A percentile compares a stretch with the other conserved stretches of the same genome.
These are phyloP conservation scores for Penicillium alfredii DNA, from an alignment of 495 filamentous ascomycete genomes.

Conservation along the genomic window DNA sequence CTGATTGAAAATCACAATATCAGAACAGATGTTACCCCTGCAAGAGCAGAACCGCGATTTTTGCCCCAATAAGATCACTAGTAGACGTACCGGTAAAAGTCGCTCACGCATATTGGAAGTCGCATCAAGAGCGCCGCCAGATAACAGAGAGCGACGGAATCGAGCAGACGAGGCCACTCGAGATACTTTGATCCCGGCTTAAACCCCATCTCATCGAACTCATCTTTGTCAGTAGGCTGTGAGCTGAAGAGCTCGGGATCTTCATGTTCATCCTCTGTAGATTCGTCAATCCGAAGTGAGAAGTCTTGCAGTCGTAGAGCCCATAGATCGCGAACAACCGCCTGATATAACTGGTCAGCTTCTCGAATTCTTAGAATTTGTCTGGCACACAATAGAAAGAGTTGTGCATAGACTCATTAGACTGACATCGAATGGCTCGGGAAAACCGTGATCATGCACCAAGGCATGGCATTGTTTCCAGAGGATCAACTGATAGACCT, in stretches of 20 bases:
- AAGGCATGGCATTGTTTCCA: slow-evolving; percentile 66
- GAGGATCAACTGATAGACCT: slow-evolving; percentile 78
- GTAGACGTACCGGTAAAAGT: slow-evolving; percentile 48
- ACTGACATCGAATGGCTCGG: slow-evolving; percentile 57
- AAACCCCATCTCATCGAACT: slow-evolving; percentile 16
- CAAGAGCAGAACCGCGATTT: neutral
- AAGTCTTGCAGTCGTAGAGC: slow-evolving; percentile 53
- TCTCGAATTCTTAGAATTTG: neutral
- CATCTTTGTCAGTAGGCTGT: slow-evolving; percentile 32
- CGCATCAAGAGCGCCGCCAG: slow-evolving; percentile 58
- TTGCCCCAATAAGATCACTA: no score
- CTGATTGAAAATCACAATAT: neutral
- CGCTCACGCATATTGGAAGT: slow-evolving; percentile 55
- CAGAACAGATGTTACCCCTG: neutral
- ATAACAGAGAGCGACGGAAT: slow-evolving; percentile 62
- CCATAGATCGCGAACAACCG: slow-evolving; percentile 64
- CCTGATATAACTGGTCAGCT: slow-evolving; percentile 21
- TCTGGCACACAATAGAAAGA: neutral
- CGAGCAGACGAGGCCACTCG: slow-evolving; percentile 53
- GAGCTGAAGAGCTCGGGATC: slow-evolving; percentile 48
- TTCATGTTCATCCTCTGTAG: slow-evolving; percentile 27
- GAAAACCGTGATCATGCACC: slow-evolving; percentile 54
- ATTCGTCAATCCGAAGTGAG: slow-evolving; percentile 31
- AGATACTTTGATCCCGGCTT: slow-evolving; percentile 23
- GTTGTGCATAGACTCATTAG: neutral